A percentile compares a stretch with the other conserved stretches of the same genome.
Evolutionary conservation across 2,329 filamentous ascomycete species (phyloP).

Genomic region (Fusarium solani-melongenae): DNA sequence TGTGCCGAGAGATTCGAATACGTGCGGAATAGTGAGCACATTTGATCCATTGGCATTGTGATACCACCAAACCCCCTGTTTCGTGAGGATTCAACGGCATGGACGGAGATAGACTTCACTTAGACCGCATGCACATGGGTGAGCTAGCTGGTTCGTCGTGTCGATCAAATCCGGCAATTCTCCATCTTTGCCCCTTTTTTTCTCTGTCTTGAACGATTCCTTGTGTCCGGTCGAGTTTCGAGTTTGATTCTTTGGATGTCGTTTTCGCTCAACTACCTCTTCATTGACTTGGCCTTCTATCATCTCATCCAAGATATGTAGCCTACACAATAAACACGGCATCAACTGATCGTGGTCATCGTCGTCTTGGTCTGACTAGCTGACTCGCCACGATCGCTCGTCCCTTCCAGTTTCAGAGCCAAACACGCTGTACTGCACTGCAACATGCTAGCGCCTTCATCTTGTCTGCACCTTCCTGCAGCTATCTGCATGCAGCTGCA

Average conservation of each 20-base stretch:
- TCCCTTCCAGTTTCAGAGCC: constrained; percentile 18
- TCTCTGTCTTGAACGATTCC: background rate
- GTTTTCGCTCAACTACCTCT: background rate
- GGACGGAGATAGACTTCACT: constrained; percentile 31
- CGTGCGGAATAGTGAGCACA: background rate
- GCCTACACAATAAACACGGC: background rate
- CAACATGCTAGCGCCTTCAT: constrained; percentile 21
- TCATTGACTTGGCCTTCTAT: background rate
- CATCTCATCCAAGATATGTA: background rate
- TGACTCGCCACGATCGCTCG: constrained; percentile 29
- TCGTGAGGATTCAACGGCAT: constrained; percentile 24
- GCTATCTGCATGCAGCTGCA: constrained; percentile 36
- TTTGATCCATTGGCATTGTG: background rate
- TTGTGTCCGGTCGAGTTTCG: background rate
- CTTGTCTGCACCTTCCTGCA: constrained; percentile 30
- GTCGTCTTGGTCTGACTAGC: constrained; percentile 8
- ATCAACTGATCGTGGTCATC: background rate
- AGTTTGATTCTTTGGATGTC: background rate
- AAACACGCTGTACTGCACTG: background rate
- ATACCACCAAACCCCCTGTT: background rate
- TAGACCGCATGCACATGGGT: constrained; percentile 17
- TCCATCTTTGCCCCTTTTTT: constrained; percentile 26
- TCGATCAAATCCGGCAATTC: constrained; percentile 38
- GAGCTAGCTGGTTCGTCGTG: constrained; percentile 26
- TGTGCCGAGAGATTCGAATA: background rate